Conservation (phyloP, 1,284 basidiomycete species). For the Cryptococcus sp. region DNA sequence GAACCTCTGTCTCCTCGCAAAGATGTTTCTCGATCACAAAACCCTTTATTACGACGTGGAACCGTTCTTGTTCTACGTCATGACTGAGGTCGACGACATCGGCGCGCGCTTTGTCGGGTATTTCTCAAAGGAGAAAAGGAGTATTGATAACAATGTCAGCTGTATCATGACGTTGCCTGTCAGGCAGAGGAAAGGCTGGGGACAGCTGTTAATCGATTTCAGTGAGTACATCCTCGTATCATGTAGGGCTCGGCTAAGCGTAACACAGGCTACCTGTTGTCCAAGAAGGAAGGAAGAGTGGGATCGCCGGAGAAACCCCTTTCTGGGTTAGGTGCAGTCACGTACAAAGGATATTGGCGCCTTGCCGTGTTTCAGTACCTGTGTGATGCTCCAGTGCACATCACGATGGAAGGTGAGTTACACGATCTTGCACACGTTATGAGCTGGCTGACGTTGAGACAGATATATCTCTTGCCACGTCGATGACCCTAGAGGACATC, state of each 20-base stretch:
- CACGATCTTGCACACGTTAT: neutral
- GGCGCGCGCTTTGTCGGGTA: slow-evolving; percentile 97
- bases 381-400: slow-evolving; percentile 58
- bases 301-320: slow-evolving; percentile 93
- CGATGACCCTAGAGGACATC: slow-evolving; percentile 89
- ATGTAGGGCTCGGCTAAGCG: neutral
- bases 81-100: slow-evolving; percentile 84
- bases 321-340: slow-evolving; percentile 82
- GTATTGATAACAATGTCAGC: slow-evolving; percentile 93
- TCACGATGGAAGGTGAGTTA: slow-evolving; percentile 71
- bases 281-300: slow-evolving; percentile 84
- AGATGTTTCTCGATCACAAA: slow-evolving; percentile 99
- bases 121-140: slow-evolving; percentile 98
- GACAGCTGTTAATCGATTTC: slow-evolving; percentile 91
- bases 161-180: slow-evolving; percentile 99
- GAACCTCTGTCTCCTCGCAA: slow-evolving; percentile 96
- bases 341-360: slow-evolving; percentile 96
- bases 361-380: slow-evolving; percentile 84
- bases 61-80: slow-evolving; percentile 98
- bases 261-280: slow-evolving; percentile 84
- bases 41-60: slow-evolving; percentile 99
- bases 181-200: slow-evolving; percentile 91
- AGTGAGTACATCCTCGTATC: slow-evolving; percentile 63
- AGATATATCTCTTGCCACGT: slow-evolving; percentile 85
- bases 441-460: slow-evolving; percentile 13